These are phyloP conservation scores for Durusdinium trenchii DNA, from an alignment of 73 alveolate genomes.

Conservation along the genomic window DNA sequence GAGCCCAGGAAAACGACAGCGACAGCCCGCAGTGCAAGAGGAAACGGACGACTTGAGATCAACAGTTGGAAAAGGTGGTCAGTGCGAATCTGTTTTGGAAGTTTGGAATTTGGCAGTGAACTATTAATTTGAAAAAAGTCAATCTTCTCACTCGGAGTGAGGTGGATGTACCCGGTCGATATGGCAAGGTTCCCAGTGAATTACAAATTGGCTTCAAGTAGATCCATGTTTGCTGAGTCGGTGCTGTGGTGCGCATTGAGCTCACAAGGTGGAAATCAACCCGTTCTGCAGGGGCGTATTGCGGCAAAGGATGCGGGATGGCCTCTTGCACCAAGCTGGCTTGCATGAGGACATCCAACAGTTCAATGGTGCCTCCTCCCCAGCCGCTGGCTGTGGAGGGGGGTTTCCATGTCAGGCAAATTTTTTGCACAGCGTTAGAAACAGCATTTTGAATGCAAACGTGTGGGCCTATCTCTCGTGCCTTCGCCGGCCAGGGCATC, in stretches of 20 bases:
- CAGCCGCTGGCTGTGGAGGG: neutral
- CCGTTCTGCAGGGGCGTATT: neutral
- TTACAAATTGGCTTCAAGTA: neutral
- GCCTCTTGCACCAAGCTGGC: neutral
- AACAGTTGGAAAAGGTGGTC: no score
- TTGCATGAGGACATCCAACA: neutral
- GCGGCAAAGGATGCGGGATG: neutral
- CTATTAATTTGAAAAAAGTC: no score
- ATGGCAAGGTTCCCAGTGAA: neutral
- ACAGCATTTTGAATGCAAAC: neutral
- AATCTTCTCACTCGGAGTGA: neutral
- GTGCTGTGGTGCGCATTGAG: no score
- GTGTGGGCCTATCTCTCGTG: neutral
- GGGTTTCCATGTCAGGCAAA: neutral
- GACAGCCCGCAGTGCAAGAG: no score
- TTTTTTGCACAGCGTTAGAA: neutral
- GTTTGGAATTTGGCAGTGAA: no score
- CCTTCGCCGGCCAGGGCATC: neutral
- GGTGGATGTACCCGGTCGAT: neutral
- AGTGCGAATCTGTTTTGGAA: neutral
- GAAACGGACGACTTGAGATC: no score
- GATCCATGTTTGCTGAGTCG: neutral
- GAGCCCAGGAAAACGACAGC: no score
- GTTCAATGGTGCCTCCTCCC: neutral
- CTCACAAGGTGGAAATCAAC: neutral